Evolutionary conservation across 2,329 filamentous ascomycete species (phyloP).

Genomic region (Bipolaris bicolor): DNA sequence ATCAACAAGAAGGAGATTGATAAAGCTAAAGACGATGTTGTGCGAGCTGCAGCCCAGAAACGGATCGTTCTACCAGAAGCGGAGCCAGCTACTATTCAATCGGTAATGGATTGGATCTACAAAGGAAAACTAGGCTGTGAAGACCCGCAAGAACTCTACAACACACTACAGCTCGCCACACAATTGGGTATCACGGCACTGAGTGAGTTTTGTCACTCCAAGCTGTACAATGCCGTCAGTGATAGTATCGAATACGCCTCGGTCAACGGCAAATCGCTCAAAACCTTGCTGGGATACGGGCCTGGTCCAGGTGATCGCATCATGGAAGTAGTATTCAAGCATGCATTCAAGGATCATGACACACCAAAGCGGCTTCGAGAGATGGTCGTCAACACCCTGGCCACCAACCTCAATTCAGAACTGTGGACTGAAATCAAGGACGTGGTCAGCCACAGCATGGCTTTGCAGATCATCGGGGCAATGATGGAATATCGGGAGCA

Average conservation of each 20-base stretch:
- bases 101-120: not conserved
- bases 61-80: not conserved
- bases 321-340: not conserved
- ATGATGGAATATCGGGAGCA: constrained; percentile 13
- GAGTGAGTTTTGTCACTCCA: not conserved
- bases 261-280: not conserved
- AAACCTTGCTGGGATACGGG: not conserved
- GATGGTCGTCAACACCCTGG: not conserved
- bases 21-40: not conserved
- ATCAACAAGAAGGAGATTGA: constrained; percentile 7
- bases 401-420: not conserved
- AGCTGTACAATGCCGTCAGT: not conserved
- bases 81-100: not conserved
- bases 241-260: not conserved
- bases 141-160: not conserved
- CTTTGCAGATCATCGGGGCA: constrained; percentile 8
- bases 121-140: not conserved
- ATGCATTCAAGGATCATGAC: not conserved
- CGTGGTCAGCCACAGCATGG: constrained; percentile 3
- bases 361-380: not conserved
- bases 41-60: not conserved
- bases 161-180: not conserved
- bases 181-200: not conserved
- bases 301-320: not conserved
- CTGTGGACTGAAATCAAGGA: not conserved